Evolutionary conservation across 2,329 filamentous ascomycete genomes (phyloP), one percentile per base, ranked within the genome.

Genomic region (Diaporthe australafricana): DNA sequence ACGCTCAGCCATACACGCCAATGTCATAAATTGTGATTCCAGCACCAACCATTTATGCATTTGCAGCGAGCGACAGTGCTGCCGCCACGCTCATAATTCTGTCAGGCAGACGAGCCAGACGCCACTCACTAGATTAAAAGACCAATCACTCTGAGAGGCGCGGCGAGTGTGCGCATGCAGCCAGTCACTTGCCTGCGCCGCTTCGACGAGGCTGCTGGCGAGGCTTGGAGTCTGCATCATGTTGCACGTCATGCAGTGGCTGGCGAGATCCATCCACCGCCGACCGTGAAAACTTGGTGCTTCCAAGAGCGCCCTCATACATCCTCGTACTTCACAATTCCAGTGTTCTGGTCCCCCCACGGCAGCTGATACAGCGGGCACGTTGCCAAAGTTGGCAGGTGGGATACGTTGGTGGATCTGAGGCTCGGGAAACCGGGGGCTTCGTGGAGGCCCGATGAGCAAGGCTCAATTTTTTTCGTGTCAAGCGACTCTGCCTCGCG

Each of bases 161-260:
- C 35, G 38, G 63, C 70, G 65, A 50, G 16, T 48, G 27, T 32
- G 17, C 52, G 42, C 62, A 25, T 38, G 20, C n/a, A 17, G 47
- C 40, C 60, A 50, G 60, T 38, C 60, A 65, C 47, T 63, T 42
- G 60, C 42, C 60, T 25, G 20, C 60, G 60, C 53, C 45, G 27
- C 45, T 55, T 48, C 63, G 30, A 55, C 70, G 45, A 72, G 70
- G 70, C 70, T 72, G 67, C 16, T 25, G 70, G 57, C 52, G 35
- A 72, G 70, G 70, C 70, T 72, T 30, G 32, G 27, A 35, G 57
- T 38, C 50, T 5, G n/a, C 65, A 53, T 27, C 20, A 11, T 62
- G 16, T 50, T 66, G 67, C 57, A 60, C 42, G 45, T 66, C 57
- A 48, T 47, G 30, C 16, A 25, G 57, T n/a, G 16, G 32, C 42